Evolutionary conservation across 2,329 filamentous ascomycete genomes (phyloP).

Genomic region (Cylindrodendrum hubeiense): DNA sequence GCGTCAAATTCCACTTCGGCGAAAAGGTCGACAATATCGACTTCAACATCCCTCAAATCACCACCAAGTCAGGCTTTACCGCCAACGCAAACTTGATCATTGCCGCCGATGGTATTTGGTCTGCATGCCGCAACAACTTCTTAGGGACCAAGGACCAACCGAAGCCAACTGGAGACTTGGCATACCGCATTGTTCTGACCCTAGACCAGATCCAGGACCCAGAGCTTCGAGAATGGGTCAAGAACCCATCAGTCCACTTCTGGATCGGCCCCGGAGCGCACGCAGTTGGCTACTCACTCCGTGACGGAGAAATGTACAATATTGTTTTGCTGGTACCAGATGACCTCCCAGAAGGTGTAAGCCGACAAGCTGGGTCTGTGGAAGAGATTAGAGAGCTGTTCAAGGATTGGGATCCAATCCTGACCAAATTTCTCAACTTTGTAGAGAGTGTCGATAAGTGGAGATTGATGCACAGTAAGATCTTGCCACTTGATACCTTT

Average conservation of each 20-base stretch:
- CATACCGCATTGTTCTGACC: conserved; percentile 71
- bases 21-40: conserved; percentile 61
- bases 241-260: conserved; percentile 65
- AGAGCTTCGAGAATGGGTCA: conserved; percentile 64
- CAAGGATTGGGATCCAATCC: conserved; percentile 72
- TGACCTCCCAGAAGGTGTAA: conserved; percentile 66
- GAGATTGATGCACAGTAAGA: conserved; percentile 70
- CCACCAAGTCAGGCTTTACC: conserved; percentile 51
- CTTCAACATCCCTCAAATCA: conserved; percentile 58
- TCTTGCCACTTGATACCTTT: not conserved
- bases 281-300: conserved; percentile 72
- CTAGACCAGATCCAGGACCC: conserved; percentile 64
- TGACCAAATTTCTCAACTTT: conserved; percentile 56
- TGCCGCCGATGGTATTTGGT: conserved; percentile 75
- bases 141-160: conserved; percentile 61
- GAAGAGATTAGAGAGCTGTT: conserved; percentile 74
- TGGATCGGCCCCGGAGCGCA: conserved; percentile 75
- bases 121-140: conserved; percentile 63
- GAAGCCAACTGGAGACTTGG: conserved; percentile 72
- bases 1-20: conserved; percentile 63
- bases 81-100: conserved; percentile 57
- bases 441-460: conserved; percentile 75
- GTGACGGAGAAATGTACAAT: conserved; percentile 71
- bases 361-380: conserved; percentile 63
- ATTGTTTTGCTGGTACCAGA: conserved; percentile 76